Percentiles rank a stretch among this genome's conserved stretches.
Conservation (phyloP, 2,329 filamentous ascomycete species). For the Coniochaeta prunicola region DNA sequence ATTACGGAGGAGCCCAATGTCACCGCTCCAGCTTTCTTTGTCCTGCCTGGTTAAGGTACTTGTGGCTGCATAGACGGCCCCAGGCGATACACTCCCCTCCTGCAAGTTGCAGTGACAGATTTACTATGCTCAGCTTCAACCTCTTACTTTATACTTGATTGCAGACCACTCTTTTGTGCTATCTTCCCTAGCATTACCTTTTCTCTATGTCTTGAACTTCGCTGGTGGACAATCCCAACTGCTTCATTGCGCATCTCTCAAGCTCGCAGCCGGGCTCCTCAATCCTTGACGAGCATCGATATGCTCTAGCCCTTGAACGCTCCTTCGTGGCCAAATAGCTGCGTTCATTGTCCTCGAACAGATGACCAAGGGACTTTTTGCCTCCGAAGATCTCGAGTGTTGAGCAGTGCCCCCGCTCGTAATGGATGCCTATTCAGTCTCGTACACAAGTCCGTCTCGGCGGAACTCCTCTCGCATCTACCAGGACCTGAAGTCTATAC, state of each 20-base stretch:
- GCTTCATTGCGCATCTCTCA: not conserved
- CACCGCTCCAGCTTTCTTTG: not conserved
- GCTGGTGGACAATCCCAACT: not conserved
- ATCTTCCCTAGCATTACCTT: not conserved
- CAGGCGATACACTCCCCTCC: not conserved
- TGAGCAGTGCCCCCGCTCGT: not conserved
- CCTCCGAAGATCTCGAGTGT: too few species aligned
- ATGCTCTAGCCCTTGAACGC: not conserved
- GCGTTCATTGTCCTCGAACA: not conserved
- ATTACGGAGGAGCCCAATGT: not conserved
- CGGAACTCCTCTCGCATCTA: constrained; percentile 40
- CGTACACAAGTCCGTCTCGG: constrained; percentile 34
- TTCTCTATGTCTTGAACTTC: not conserved
- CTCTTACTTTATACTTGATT: not conserved
- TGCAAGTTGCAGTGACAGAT: not conserved
- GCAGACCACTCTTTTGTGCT: not conserved
- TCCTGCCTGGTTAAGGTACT: too few species aligned
- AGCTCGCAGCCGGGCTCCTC: not conserved
- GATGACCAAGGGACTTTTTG: too few species aligned
- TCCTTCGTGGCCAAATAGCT: not conserved
- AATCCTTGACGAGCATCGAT: not conserved
- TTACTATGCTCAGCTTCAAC: not conserved
- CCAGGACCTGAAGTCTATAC: constrained; percentile 38
- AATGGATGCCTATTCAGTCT: constrained; percentile 49
- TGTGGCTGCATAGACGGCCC: too few species aligned